Base-by-base conservation (phyloP, 768 basidiomycete species). In the Russula sp. region DNA sequence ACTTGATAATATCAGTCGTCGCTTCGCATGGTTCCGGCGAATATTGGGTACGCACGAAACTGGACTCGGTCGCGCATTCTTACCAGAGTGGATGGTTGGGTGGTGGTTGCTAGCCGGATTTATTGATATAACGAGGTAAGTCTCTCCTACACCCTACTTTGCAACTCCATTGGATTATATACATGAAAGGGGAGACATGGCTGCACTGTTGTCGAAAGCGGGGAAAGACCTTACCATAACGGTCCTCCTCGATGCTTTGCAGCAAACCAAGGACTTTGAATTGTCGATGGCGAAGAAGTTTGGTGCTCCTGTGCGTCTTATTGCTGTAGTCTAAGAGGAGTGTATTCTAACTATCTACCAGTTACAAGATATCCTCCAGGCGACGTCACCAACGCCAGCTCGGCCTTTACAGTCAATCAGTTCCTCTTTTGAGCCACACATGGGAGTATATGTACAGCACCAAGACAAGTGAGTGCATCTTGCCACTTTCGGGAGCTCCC, bases 21-120 rank as follows among this genome's bases (percentile, higher is more conserved):
- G 97, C 45, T 98, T 93, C 67, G 92, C 94, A 5, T 99, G 95
- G 94, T 98, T 98, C 75, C 79, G 89, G 22, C 83, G 95, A 34
- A 73, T 94, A 35, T 75, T 99, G 22, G 84, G 87, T 60, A 84
- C 83, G 6, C 91, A 97, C 71, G 95, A 98, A 67, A 80, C 90
- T 8, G 95, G 97, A 67, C 86, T 89, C 63, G 88, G 87, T 0
- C 77, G 83, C 14, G 82, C 91, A 1, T 97, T 98, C 71, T 93
- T 97, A 5, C 70, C 79, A 0, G 83, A 85, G 46, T 99, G 97
- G 97, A 86, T 78, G 60, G 88, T 95, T 35, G 86, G 84, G 2
- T 88, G 90, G 81, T 78, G 84, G 72, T 75, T 99, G 42, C 78
- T 89, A 36, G 82, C 87, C 14, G 91, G 87, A 65, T 99, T 98